Evolutionary conservation across 495 filamentous ascomycete species (phyloP).

Genomic region (Penicillium paxilli): DNA sequence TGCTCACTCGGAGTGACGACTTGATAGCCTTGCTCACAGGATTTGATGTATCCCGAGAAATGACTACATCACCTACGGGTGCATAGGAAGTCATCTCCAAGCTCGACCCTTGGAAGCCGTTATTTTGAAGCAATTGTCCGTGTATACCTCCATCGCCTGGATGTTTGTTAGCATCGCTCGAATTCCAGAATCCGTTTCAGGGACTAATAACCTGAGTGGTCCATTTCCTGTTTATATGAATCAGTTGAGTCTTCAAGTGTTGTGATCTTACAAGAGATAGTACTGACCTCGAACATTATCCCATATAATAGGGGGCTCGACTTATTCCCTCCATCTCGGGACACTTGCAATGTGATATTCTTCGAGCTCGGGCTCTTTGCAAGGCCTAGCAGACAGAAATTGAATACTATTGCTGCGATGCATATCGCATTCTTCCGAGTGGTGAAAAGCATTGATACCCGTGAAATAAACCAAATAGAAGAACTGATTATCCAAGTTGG

Average conservation of each 20-base stretch:
- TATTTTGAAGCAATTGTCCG: constrained; percentile 70
- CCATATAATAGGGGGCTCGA: constrained; percentile 59
- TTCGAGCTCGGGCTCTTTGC: not conserved
- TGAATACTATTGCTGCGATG: not conserved
- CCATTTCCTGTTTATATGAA: constrained; percentile 56
- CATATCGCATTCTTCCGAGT: not conserved
- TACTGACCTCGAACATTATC: constrained; percentile 57
- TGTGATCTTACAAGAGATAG: not conserved
- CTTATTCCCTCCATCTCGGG: constrained; percentile 49
- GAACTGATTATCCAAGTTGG: not conserved
- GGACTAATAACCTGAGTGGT: constrained; percentile 56
- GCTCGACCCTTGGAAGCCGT: constrained; percentile 64
- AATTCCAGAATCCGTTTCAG: not conserved
- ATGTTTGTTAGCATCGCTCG: not conserved
- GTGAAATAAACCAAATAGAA: not conserved
- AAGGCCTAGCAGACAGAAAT: not conserved
- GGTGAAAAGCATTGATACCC: not conserved
- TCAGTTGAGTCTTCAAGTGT: not conserved
- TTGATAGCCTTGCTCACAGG: constrained; percentile 54
- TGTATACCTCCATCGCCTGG: constrained; percentile 70
- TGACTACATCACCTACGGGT: constrained; percentile 47
- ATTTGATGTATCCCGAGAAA: constrained; percentile 51
- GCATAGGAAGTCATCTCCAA: constrained; percentile 55
- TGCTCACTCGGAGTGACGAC: constrained; percentile 58
- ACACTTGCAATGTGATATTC: constrained; percentile 20